phyloP scores from a whole-genome alignment of 345 rosid genomes.

The Litchi chinensis region DNA sequence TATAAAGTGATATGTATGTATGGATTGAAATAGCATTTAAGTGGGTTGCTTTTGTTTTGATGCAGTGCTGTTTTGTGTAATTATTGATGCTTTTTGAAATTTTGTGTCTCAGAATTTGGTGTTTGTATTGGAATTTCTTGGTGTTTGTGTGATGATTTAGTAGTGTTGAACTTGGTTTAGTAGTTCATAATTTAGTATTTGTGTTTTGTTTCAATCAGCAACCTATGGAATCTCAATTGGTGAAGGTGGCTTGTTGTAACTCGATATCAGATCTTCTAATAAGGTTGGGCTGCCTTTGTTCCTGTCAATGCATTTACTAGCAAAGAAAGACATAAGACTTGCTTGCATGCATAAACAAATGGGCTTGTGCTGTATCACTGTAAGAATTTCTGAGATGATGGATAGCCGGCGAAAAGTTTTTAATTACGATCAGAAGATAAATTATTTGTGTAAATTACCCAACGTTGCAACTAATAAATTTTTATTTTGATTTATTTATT shows the following conservation, averaged over 20 bases:
- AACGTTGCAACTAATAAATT: too few relatives aligned
- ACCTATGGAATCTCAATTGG: slow-evolving; percentile 64
- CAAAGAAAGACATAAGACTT: neutral
- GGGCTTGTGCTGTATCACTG: too few relatives aligned
- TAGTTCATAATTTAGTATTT: slow-evolving; percentile 11
- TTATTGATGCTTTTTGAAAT: neutral
- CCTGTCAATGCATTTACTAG: neutral
- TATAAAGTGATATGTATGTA: neutral
- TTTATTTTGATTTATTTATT: too few relatives aligned
- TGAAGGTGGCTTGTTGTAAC: slow-evolving; percentile 75
- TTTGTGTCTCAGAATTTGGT: neutral
- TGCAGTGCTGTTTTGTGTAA: neutral
- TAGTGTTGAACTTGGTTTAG: neutral
- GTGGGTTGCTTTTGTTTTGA: neutral
- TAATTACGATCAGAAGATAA: too few relatives aligned
- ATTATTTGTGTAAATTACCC: too few relatives aligned
- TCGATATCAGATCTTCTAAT: slow-evolving; percentile 68
- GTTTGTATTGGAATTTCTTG: neutral
- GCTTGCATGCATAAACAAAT: neutral
- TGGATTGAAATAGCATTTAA: neutral
- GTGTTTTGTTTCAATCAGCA: slow-evolving; percentile 44
- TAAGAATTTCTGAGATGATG: too few relatives aligned
- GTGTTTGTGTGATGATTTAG: neutral
- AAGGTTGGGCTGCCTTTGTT: slow-evolving; percentile 47
- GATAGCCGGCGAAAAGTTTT: too few relatives aligned